phyloP scores from a whole-genome alignment of 2,329 filamentous ascomycete species.

The Ophiostoma pallidulum region DNA sequence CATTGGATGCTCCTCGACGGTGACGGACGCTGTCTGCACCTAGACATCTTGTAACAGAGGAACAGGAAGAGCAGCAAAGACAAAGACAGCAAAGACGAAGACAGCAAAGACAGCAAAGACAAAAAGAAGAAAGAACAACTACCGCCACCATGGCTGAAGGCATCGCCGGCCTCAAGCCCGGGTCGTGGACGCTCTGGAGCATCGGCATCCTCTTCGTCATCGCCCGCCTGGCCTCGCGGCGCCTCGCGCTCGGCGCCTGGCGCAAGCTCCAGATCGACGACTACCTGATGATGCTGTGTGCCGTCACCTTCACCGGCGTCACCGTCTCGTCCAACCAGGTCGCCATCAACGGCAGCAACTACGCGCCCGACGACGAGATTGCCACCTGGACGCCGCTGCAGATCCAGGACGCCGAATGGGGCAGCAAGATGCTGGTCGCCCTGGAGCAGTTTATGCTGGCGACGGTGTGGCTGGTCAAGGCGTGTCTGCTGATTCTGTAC shows the following conservation, averaged over 20 bases:
- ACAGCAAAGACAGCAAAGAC: not conserved
- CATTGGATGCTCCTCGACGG: too few relatives aligned
- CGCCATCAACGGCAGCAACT: slow-evolving; percentile 35
- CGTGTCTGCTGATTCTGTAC: slow-evolving; percentile 43
- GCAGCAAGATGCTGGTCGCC: slow-evolving; percentile 45
- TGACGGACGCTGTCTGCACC: not conserved
- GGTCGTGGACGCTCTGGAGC: slow-evolving; percentile 18
- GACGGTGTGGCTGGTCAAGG: slow-evolving; percentile 44
- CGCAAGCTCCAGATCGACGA: slow-evolving; percentile 45
- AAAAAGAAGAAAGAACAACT: not conserved
- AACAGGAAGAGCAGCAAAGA: not conserved
- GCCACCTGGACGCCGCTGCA: slow-evolving; percentile 35
- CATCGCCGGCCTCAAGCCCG: slow-evolving; percentile 1
- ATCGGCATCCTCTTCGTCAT: slow-evolving; percentile 14
- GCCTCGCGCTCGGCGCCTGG: slow-evolving; percentile 33
- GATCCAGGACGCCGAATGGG: slow-evolving; percentile 33
- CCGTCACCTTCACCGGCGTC: slow-evolving; percentile 33
- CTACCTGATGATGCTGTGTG: slow-evolving; percentile 44
- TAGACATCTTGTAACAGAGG: not conserved
- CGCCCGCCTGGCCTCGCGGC: slow-evolving; percentile 21
- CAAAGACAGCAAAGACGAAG: not conserved
- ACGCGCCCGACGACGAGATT: slow-evolving; percentile 28
- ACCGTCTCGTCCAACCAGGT: slow-evolving; percentile 35
- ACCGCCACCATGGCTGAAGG: not conserved
- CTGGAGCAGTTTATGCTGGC: slow-evolving; percentile 43